These are phyloP conservation scores for Pleurotus cornucopiae DNA, from an alignment of 768 basidiomycete genomes.

Conservation along the genomic window DNA sequence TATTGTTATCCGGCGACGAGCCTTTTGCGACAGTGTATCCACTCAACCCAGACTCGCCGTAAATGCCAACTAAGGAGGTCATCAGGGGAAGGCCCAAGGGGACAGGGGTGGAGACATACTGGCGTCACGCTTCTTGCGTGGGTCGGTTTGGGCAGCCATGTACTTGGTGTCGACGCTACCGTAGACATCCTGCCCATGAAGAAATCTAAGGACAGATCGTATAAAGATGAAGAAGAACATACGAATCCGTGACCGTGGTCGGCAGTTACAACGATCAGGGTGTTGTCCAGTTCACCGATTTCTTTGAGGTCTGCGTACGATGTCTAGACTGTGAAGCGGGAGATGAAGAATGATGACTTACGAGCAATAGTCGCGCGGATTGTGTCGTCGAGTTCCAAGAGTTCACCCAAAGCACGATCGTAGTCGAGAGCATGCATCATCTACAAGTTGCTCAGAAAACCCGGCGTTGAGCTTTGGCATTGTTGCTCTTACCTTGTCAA, in stretches of 20 bases:
- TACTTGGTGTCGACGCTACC: constrained; percentile 22
- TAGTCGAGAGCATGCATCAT: constrained; percentile 47
- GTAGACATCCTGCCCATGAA: constrained; percentile 32
- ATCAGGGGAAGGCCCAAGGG: not conserved
- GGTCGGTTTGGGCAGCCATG: constrained; percentile 16
- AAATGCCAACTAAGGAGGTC: constrained; percentile 27
- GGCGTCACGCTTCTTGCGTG: constrained; percentile 20
- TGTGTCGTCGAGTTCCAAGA: constrained; percentile 41
- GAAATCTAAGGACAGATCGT: not conserved
- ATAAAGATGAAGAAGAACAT: constrained; percentile 9
- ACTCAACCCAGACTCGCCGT: constrained; percentile 33
- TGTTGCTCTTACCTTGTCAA: constrained; percentile 25
- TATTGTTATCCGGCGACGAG: constrained; percentile 34
- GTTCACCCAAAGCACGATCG: constrained; percentile 42
- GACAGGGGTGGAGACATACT: constrained; percentile 5
- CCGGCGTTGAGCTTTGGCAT: not conserved
- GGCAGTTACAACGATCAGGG: constrained; percentile 40
- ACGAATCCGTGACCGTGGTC: constrained; percentile 46
- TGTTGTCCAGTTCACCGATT: constrained; percentile 38
- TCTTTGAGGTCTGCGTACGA: constrained; percentile 30
- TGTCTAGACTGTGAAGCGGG: not conserved
- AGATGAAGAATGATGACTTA: constrained; percentile 14
- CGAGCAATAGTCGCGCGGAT: constrained; percentile 37
- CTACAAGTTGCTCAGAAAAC: constrained; percentile 8
- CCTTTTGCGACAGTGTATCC: constrained; percentile 35